phyloP scores from a whole-genome alignment of 257 asterid genomes.

The Sherardia arvensis region DNA sequence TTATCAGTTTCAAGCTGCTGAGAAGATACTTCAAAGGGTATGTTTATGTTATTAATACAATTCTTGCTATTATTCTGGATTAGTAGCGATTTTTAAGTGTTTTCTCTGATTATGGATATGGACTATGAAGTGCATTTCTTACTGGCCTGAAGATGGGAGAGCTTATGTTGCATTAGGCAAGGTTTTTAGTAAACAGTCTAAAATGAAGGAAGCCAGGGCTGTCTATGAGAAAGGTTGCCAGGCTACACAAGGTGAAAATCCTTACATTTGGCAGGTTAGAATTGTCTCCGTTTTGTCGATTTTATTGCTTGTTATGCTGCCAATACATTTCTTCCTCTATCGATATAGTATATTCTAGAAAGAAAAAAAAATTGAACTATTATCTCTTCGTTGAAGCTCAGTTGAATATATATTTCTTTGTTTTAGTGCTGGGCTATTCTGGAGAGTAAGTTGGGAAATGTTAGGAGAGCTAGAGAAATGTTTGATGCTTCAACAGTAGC shows the following conservation, averaged over 20 bases:
- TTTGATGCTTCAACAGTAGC: conserved; percentile 98
- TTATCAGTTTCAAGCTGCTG: conserved; percentile 62
- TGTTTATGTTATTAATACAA: neutral
- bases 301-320: neutral
- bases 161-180: conserved; percentile 85
- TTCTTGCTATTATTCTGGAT: neutral
- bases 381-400: conserved; percentile 14
- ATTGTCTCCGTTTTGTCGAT: neutral
- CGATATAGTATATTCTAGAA: too few relatives aligned
- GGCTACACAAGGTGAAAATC: conserved; percentile 92
- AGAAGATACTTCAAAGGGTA: conserved; percentile 67
- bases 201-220: conserved; percentile 64
- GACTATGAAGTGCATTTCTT: conserved; percentile 58
- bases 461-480: conserved; percentile 69
- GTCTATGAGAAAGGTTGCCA: conserved; percentile 94
- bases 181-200: conserved; percentile 61
- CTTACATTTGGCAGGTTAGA: conserved; percentile 97
- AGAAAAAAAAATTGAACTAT: too few relatives aligned
- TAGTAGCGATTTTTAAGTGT: neutral
- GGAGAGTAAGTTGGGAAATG: conserved; percentile 79
- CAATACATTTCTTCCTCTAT: too few relatives aligned
- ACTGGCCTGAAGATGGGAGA: conserved; percentile 99
- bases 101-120: conserved; percentile 11
- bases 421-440: conserved; percentile 93
- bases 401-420: conserved; percentile 11